Conservation (phyloP, 2,329 filamentous ascomycete species). For the Cercospora brassicicola region DNA sequence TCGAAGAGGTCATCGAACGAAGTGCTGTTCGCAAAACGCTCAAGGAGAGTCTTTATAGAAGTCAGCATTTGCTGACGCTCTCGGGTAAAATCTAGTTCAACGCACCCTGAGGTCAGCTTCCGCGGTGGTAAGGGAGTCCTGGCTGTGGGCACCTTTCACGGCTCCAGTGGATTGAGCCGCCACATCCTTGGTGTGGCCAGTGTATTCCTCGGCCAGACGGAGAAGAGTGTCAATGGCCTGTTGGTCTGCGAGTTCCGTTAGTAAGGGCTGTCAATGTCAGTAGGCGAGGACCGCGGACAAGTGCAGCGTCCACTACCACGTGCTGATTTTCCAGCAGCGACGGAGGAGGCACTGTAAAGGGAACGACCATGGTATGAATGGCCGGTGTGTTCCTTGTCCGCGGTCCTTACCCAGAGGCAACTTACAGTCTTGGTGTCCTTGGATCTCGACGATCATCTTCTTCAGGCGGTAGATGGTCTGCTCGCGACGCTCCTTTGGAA, state of each 20-base stretch:
- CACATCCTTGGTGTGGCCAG: constrained; percentile 67
- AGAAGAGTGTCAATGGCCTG: constrained; percentile 87
- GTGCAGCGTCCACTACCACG: not conserved
- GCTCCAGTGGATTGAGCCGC: constrained; percentile 65
- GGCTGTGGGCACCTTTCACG: constrained; percentile 69
- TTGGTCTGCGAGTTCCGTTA: constrained; percentile 58
- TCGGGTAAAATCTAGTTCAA: constrained; percentile 44
- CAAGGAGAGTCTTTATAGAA: constrained; percentile 70
- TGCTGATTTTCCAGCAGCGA: not conserved
- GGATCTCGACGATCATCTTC: constrained; percentile 97
- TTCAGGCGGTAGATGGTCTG: constrained; percentile 90
- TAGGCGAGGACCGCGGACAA: not conserved
- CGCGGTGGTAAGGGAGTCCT: constrained; percentile 65
- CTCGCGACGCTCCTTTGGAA: constrained; percentile 89
- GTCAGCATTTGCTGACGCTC: constrained; percentile 52
- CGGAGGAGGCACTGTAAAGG: not conserved
- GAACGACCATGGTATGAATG: not conserved
- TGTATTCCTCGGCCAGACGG: constrained; percentile 79
- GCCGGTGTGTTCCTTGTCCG: not conserved
- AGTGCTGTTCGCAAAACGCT: constrained; percentile 93
- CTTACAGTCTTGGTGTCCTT: constrained; percentile 85
- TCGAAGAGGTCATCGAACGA: constrained; percentile 84
- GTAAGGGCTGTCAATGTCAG: constrained; percentile 17
- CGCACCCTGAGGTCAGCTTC: constrained; percentile 75
- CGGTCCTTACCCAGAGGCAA: constrained; percentile 17